Base-by-base conservation (phyloP, 805 yeast genomes). In the Yamadazyma sp. region DNA sequence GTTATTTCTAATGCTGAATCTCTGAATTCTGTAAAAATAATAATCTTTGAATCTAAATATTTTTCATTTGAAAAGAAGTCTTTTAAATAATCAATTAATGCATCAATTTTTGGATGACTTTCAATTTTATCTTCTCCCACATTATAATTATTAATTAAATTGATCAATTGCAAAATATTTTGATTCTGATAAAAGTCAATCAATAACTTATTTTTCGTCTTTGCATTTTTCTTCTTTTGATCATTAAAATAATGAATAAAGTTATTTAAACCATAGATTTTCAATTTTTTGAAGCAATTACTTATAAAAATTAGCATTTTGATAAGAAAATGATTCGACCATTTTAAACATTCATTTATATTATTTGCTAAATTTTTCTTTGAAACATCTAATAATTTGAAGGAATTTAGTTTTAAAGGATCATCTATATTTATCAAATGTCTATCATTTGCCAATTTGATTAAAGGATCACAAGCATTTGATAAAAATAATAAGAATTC, bases 1-100 rank as follows among this genome's bases (percentile, higher is more conserved):
- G 86, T 86, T 29, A 93, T 82, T 43, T 89, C 97, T 26, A 86
- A 62, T 0, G 98, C 98, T 4, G 96, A 82, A 44, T 86, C 94
- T 54, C 99, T 73, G 40, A 78, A 75, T 53, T 89, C 96, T 0
- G 95, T 84, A 56, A 93, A 93, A 0, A 93, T 72, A 27, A 93
- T 94, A 3, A 82, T 93, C 44, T 86, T 74, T 1, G 94, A 83
- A 35, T 78, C 73, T 2, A 55, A 47, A 9, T 60, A 61, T 4
- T 57, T 50, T 3, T 56, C 50, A 14, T 27, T 27, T 10, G 7
- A 7, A 42, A 81, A 79, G 49, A 86, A 89, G 19, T 41, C 34
- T 8, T 13, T 28, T 4, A 41, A 29, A 26, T 44, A 44, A 1
- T 57, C 60, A 3, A 57, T 52, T 29, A 89, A 54, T 46, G 82